A percentile compares a stretch with the other conserved stretches of the same genome.
Conservation (phyloP, 2,329 filamentous ascomycete genomes). For the Aciculosporium take region DNA sequence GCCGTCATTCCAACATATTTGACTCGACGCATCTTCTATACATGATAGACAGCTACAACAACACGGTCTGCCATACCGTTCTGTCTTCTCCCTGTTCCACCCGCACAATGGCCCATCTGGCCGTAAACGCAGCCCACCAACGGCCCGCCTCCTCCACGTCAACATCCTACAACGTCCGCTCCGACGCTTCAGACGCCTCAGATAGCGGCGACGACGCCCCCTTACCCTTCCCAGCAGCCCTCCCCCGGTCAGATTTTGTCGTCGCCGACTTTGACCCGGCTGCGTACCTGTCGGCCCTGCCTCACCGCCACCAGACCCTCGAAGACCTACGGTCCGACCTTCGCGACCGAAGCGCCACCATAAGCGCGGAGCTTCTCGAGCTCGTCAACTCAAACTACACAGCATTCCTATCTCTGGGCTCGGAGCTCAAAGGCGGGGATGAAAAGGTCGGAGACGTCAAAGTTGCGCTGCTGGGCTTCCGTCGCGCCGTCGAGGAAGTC, state of each 20-base stretch:
- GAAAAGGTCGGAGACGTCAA: slow-evolving; percentile 83
- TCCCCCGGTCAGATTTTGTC: slow-evolving; percentile 74
- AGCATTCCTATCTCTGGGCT: slow-evolving; percentile 73
- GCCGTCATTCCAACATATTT: too few relatives aligned
- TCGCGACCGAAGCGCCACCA: slow-evolving; percentile 60
- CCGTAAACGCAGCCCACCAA: not conserved
- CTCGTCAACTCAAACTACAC: slow-evolving; percentile 93
- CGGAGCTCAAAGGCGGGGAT: slow-evolving; percentile 71
- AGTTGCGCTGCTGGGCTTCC: slow-evolving; percentile 74
- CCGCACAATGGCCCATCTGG: slow-evolving; percentile 5
- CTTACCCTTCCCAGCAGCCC: slow-evolving; percentile 76
- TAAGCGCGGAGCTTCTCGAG: slow-evolving; percentile 79
- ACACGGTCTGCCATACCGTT: too few relatives aligned
- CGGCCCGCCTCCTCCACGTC: slow-evolving; percentile 9
- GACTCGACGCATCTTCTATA: too few relatives aligned
- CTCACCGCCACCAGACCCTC: slow-evolving; percentile 85
- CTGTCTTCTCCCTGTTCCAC: not conserved
- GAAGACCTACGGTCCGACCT: slow-evolving; percentile 84
- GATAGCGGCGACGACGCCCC: slow-evolving; percentile 46
- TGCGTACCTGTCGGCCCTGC: slow-evolving; percentile 64
- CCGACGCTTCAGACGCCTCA: slow-evolving; percentile 12
- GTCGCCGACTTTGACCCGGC: slow-evolving; percentile 63
- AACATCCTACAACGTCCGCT: slow-evolving; percentile 6
- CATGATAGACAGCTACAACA: too few relatives aligned
- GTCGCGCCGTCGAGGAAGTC: slow-evolving; percentile 65